Base-by-base conservation (phyloP, 2,329 filamentous ascomycete genomes). In the Ilyonectria sp. region DNA sequence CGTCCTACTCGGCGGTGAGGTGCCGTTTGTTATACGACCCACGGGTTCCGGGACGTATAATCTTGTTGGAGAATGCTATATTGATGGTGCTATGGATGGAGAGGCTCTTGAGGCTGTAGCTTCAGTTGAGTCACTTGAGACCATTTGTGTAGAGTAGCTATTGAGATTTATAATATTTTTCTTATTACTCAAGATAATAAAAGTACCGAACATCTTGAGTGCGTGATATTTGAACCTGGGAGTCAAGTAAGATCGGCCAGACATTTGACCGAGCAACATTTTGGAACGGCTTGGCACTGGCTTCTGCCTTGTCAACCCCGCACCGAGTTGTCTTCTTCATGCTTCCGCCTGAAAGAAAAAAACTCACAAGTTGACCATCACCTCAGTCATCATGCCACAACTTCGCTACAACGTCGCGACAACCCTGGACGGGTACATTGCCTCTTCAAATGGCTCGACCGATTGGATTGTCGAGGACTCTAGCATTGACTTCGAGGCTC, bases 351-450 rank as follows among this genome's bases (percentile, higher is more conserved):
- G 13, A 13, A 17, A 17, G 1, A 40, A 40, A 40, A 26, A 26
- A 26, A 6, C 26, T 26, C 26, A 26, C 26, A 26, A 26, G 26
- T 26, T 26, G 26, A 26, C 26, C 26, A 26, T 26, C 26, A 26
- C 37, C 17, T 17, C 37, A 15, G 5, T 26, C 1, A n/a, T 21
- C 26, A 76, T 77, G 66, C 63, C 70, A 4, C 69, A 62, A 4
- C 52, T 80, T 17, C 75, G 77, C 2, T 82, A 82, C 65, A 79
- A 80, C 65, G 70, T 77, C 3, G 79, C 80, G 21, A 74, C 72
- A 2, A 79, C 77, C 11, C 74, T 82, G 2, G 79, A 82, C 60
- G 80, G 79, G 52, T 80, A 73, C 67, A 81, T 82, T 33, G 78
- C 78, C 40, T 76, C 78, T 0, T 66, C 55, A 0, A 74, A 80